A percentile compares a stretch with the other conserved stretches of the same genome.
Conservation (phyloP, 1,139 yeast species). For the Sugiyamaella xylanicola region DNA sequence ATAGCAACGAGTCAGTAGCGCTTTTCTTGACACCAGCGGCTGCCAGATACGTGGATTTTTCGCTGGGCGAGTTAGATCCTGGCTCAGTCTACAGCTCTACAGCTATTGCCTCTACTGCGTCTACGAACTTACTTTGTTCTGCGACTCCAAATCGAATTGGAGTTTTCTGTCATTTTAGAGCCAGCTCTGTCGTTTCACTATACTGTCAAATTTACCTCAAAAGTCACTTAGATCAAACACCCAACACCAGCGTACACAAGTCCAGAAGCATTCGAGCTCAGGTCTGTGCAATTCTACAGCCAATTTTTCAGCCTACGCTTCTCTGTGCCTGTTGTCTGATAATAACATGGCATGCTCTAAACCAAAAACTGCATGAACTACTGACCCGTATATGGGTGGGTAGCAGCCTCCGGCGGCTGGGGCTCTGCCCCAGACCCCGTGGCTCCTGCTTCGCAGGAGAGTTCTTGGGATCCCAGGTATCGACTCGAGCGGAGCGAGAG, state of each 20-base stretch:
- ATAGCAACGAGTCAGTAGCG: not conserved
- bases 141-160: constrained; percentile 35
- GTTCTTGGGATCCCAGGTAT: too few species aligned
- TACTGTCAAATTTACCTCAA: too few species aligned
- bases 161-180: constrained; percentile 14
- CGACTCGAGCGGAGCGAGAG: not conserved
- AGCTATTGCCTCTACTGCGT: not conserved
- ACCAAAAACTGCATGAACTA: not conserved
- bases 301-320: not conserved
- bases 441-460: not conserved
- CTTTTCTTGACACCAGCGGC: constrained; percentile 29
- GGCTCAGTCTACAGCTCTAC: too few species aligned
- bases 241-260: too few species aligned
- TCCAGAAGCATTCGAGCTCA: too few species aligned
- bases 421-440: not conserved
- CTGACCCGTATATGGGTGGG: too few species aligned
- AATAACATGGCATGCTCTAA: not conserved
- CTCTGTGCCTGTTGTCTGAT: not conserved
- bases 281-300: too few species aligned
- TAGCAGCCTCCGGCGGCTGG: constrained; percentile 4
- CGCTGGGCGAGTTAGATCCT: constrained; percentile 21
- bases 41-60: constrained; percentile 34
- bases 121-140: constrained; percentile 34
- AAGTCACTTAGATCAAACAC: too few species aligned
- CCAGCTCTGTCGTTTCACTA: too few species aligned